Conservation (phyloP, 768 basidiomycete genomes). For the Leccinum olivaceopallidum region DNA sequence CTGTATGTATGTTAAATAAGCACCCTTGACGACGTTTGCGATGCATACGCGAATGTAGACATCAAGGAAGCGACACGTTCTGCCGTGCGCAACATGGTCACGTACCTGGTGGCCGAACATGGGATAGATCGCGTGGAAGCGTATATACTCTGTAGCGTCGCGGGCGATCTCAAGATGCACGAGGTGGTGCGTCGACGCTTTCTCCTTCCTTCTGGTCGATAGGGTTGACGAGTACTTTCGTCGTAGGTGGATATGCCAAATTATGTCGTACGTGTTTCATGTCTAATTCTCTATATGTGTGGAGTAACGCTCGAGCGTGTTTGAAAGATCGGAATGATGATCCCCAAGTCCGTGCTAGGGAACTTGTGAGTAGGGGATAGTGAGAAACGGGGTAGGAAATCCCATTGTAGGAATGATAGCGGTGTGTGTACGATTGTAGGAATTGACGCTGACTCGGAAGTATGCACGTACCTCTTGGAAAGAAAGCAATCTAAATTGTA, state of each 20-base stretch:
- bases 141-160: constrained; percentile 64
- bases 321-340: constrained; percentile 56
- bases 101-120: constrained; percentile 45
- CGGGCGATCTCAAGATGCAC: constrained; percentile 58
- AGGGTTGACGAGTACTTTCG: neutral
- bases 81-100: constrained; percentile 60
- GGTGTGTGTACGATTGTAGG: neutral
- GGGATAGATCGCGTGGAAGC: constrained; percentile 46
- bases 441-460: neutral
- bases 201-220: neutral
- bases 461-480: neutral
- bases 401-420: neutral
- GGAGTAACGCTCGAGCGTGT: neutral
- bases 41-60: constrained; percentile 31
- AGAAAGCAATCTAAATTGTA: neutral
- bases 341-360: constrained; percentile 45
- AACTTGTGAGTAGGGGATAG: neutral
- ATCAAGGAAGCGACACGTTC: constrained; percentile 54
- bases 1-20: neutral
- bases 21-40: neutral
- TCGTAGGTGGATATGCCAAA: constrained; percentile 64
- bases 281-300: neutral
- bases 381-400: neutral
- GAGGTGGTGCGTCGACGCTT: constrained; percentile 47
- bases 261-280: constrained; percentile 47